Base-by-base conservation (phyloP, 148 eudicot genomes). In the Cornus suecica region DNA sequence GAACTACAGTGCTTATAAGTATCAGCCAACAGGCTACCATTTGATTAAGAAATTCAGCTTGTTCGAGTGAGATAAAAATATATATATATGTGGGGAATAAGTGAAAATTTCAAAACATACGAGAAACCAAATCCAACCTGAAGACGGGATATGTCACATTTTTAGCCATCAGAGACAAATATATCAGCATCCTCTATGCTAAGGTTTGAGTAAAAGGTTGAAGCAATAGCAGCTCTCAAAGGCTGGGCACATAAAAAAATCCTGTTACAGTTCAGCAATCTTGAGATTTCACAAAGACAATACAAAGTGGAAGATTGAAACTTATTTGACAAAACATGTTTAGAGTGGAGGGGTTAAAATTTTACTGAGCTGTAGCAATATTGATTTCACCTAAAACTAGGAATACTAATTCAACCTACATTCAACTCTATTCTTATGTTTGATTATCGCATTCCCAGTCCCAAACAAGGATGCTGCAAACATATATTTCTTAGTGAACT, bases 151-250 rank as follows among this genome's bases (percentile, higher is more conserved):
- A 91, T 94, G 85, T 94, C 98, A 90, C 91, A 90, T 87, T 94
- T 94, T 37, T 97, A 97, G 78, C 98, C 98, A 81, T 90, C 98
- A 58, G 98, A 94, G 60, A 94, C 97, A 85, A 94, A 94, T 65
- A 94, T 90, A 84, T 94, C 96, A 79, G 83, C 84, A 72, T 87
- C 97, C 77, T 88, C 98, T 80, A 94, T 90, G 72, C 93, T 94
- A 76, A 90, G 90, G 83, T 78, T 69, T 27, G 80, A 84, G 73
- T 94, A 91, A 78, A 79, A 94, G 13, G 91, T 81, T 23, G 91
- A 87, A 85, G 97, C 92, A 86, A 94, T 87, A 71, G 87, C 84
- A 77, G 91, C 88, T 81, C 98, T 88, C 76, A 94, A 64, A 82
- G 78, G 80, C 98, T 94, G 83, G 68, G 75, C 27, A 58, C 5